Evolutionary conservation across 176 grass and related monocot species (phyloP), one percentile per base, ranked within the genome.

Genomic region (Panicum miliaceum): DNA sequence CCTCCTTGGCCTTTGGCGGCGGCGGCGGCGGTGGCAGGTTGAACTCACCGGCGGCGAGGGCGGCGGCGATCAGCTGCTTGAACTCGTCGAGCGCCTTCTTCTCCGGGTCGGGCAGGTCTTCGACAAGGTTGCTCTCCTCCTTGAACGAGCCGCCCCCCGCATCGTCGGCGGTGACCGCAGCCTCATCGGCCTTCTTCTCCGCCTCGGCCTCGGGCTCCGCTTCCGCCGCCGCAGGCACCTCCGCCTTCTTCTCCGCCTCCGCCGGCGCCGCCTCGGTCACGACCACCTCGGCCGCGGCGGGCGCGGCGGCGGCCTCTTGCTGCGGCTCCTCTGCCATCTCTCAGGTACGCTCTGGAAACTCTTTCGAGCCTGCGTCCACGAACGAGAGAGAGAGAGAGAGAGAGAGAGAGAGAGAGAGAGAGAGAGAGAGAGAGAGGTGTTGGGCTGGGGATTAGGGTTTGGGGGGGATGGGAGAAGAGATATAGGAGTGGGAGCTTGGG

Each of bases 1-100:
- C 92, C 32, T 85, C 83, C 72, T 90, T 94, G 12, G 88, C 70
- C 83, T 92, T 89, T 0, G 85, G 76, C 22, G 84, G 64, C 20
- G 76, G 87, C 8, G 86, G 87, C 0, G 92, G 92, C 2, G 96
- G 92, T 7, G 93, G 91, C 32, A 91, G 86, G 37, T 88, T 85
- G 85, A 98, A 98, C 80, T 95, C 96, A 22, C 81, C 87, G 77
- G 94, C 92, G 64, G 85, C 84, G 20, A 98, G 83, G 40, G 96
- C 92, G 35, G 89, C 87, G 14, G n/a, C 52, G 60, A 98, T 90
- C 47, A 98, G 76, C 56, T 93, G 82, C 80, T 92, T 98, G 51
- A 98, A 90, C 84, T 98, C 96, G 15, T 95, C 96, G 16, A 98
- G 92, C 74, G 91, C 96, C 47, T 93, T 95, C 89, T 95, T 93